Evolutionary conservation across 164 flowering plant species (phyloP).

Genomic region (Macadamia integrifolia): DNA sequence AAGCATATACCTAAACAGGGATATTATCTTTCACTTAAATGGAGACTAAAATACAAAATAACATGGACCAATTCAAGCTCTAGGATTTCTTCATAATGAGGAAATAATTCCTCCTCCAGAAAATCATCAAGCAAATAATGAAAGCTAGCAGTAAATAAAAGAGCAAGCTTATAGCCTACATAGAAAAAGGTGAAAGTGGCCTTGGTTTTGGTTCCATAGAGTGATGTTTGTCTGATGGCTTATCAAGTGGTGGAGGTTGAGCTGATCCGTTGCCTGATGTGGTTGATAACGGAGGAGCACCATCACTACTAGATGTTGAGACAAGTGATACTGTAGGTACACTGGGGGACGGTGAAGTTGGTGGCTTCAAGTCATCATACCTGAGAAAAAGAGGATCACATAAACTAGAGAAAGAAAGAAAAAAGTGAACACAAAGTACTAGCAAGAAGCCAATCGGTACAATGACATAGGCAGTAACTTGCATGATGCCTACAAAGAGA

Average conservation of each 20-base stretch:
- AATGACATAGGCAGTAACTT: not conserved
- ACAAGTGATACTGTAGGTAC: constrained; percentile 21
- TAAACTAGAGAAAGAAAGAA: not conserved
- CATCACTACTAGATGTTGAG: constrained; percentile 9
- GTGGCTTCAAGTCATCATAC: constrained; percentile 60
- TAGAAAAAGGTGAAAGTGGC: constrained; percentile 60
- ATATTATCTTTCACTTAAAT: not conserved
- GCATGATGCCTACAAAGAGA: not conserved
- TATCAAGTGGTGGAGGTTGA: constrained; percentile 15
- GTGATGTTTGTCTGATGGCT: constrained; percentile 10
- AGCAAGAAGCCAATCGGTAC: not conserved
- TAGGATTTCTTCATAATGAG: not conserved
- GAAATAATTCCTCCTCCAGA: not conserved
- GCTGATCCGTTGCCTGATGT: constrained; percentile 11
- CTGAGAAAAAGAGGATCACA: constrained; percentile 20
- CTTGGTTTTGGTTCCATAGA: constrained; percentile 20
- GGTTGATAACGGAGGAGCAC: constrained; percentile 7
- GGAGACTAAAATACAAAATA: not conserved
- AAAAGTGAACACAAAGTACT: not conserved
- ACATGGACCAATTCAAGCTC: not conserved
- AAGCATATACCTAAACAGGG: not conserved
- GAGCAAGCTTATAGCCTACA: constrained; percentile 28
- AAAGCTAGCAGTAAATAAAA: not conserved
- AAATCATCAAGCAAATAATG: not conserved
- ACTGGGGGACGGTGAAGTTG: constrained; percentile 55